Conservation (phyloP, 805 yeast species). For the Candida sithepensis region DNA sequence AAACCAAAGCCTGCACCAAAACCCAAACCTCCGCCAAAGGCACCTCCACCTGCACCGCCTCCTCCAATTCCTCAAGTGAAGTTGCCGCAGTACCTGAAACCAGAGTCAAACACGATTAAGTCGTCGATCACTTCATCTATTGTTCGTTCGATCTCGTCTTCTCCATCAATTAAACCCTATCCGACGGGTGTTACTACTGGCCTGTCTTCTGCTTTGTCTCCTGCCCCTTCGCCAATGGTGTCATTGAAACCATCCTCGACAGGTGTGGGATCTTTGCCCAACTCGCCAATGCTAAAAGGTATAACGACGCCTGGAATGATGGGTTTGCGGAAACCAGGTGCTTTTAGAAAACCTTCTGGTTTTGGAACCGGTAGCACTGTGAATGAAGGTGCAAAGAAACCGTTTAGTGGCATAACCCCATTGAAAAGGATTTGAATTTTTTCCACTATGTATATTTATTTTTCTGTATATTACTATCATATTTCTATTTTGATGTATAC, state of each 20-base stretch:
- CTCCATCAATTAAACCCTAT: constrained; percentile 6
- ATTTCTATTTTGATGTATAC: background rate
- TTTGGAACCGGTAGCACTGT: constrained; percentile 6
- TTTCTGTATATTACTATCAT: background rate
- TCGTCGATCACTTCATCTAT: constrained; percentile 10
- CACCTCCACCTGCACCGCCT: constrained; percentile 1
- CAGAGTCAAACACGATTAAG: constrained; percentile 14
- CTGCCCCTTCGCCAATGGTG: constrained; percentile 1
- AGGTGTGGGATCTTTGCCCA: constrained; percentile 9
- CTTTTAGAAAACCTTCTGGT: constrained; percentile 30
- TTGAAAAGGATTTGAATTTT: constrained; percentile 3
- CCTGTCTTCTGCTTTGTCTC: background rate
- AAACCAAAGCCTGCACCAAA: constrained; percentile 5
- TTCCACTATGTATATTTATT: background rate
- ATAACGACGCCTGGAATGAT: constrained; percentile 5
- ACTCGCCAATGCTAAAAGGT: background rate
- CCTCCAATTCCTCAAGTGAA: constrained; percentile 20
- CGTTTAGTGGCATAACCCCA: constrained; percentile 18
- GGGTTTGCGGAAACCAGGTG: constrained; percentile 32
- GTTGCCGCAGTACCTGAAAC: constrained; percentile 31
- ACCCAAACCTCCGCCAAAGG: constrained; percentile 6
- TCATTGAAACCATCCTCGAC: constrained; percentile 9
- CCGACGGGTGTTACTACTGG: background rate
- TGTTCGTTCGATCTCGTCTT: constrained; percentile 15
- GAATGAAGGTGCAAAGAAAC: constrained; percentile 9